Evolutionary conservation across 176 grass and related monocot species (phyloP).

Genomic region (Puccinellia tenuiflora): DNA sequence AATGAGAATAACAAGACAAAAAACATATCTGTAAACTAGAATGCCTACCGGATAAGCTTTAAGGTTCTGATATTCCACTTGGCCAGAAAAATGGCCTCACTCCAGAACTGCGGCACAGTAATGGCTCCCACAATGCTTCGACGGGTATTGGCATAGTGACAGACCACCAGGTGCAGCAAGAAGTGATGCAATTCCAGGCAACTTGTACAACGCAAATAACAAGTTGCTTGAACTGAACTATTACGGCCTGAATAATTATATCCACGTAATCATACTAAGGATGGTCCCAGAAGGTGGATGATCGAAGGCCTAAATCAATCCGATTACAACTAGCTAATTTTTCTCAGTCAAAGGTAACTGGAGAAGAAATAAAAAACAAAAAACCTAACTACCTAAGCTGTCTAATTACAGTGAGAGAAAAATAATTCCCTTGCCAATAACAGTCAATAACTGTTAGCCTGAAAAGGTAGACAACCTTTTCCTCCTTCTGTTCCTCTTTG

Average conservation of each 20-base stretch:
- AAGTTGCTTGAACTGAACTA: neutral
- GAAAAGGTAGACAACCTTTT: slow-evolving; percentile 42
- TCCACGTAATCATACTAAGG: neutral
- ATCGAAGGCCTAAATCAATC: slow-evolving; percentile 24
- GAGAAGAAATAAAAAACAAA: neutral
- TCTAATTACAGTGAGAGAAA: slow-evolving; percentile 29
- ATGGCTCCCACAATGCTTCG: neutral
- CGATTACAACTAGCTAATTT: slow-evolving; percentile 6
- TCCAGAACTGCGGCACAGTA: neutral
- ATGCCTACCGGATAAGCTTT: neutral
- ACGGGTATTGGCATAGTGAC: neutral
- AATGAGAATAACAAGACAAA: neutral
- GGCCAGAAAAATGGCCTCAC: neutral
- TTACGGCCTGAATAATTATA: neutral
- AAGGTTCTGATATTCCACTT: neutral
- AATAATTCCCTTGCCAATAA: neutral
- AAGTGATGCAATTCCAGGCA: neutral
- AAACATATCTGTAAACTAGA: neutral
- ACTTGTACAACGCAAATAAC: neutral
- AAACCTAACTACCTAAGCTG: neutral
- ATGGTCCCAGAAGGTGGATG: neutral
- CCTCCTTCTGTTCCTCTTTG: slow-evolving; percentile 64
- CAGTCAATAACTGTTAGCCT: neutral
- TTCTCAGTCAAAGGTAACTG: neutral
- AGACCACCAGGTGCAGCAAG: neutral